These are phyloP conservation scores for Ceratobasidium sp. DNA, from an alignment of 1,284 basidiomycete genomes.

Conservation along the genomic window DNA sequence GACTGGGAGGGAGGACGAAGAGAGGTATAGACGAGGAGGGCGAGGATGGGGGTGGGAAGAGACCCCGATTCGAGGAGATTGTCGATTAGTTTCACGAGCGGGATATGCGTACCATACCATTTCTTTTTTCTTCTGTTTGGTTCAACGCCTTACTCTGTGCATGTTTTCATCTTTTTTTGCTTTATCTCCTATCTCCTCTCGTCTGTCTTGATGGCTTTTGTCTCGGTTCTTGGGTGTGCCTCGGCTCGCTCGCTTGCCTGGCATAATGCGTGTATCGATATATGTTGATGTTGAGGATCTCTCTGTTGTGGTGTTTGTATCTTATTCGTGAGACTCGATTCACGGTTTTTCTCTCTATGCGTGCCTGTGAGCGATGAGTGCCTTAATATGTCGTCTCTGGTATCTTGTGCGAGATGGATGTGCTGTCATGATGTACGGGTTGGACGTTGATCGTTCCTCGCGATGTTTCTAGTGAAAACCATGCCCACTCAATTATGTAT, in stretches of 20 bases:
- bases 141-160: background rate
- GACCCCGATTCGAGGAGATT: conserved; percentile 43
- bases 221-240: conserved; percentile 6
- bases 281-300: conserved; percentile 16
- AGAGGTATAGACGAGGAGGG: conserved; percentile 24
- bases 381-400: too few species aligned
- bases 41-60: conserved; percentile 35
- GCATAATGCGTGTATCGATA: conserved; percentile 43
- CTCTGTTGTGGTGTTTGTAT: conserved; percentile 29
- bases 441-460: too few species aligned
- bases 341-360: conserved; percentile 15
- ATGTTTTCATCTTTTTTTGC: background rate
- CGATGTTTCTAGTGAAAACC: too few species aligned
- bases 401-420: too few species aligned
- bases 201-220: background rate
- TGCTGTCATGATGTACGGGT: background rate
- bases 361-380: background rate
- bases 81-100: conserved; percentile 20
- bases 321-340: conserved; percentile 38
- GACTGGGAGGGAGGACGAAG: conserved; percentile 16
- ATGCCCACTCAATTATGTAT: too few species aligned
- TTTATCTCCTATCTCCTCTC: conserved; percentile 1
- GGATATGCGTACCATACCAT: background rate
- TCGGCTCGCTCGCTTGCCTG: conserved; percentile 11
- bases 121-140: background rate